Percentiles rank a stretch among this genome's conserved stretches.
These are phyloP conservation scores for Irpex sp. DNA, from an alignment of 1,284 basidiomycete species.

Conservation along the genomic window DNA sequence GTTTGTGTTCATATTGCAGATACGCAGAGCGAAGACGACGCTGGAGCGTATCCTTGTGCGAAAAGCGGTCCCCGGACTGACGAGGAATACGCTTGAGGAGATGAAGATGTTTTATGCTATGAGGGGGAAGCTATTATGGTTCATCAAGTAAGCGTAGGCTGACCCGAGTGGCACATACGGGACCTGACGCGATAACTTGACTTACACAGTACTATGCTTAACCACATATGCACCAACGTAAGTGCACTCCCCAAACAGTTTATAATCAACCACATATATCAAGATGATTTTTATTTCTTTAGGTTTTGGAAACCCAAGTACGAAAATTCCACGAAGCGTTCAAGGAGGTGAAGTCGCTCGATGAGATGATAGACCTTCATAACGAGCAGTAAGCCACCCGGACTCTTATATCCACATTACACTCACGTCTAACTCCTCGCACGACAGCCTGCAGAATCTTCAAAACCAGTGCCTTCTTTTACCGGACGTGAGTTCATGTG, in stretches of 20 bases:
- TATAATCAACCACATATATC: neutral
- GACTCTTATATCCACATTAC: neutral
- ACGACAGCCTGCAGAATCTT: constrained; percentile 57
- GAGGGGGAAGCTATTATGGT: constrained; percentile 75
- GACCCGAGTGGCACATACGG: neutral
- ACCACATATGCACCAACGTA: constrained; percentile 74
- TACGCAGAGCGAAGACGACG: constrained; percentile 68
- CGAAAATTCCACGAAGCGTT: constrained; percentile 55
- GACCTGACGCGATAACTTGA: neutral
- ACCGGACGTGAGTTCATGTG: too few relatives aligned
- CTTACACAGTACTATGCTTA: constrained; percentile 72
- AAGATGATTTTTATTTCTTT: constrained; percentile 3
- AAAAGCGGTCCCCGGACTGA: constrained; percentile 33
- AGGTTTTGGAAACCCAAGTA: constrained; percentile 70
- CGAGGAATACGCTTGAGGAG: constrained; percentile 25
- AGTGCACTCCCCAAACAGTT: constrained; percentile 19
- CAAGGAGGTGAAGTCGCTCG: constrained; percentile 57
- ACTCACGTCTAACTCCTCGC: neutral
- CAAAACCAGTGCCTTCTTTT: constrained; percentile 66
- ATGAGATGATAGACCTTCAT: constrained; percentile 74
- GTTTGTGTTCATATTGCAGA: constrained; percentile 76
- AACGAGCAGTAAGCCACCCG: constrained; percentile 59
- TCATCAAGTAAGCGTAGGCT: constrained; percentile 64
- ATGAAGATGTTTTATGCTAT: constrained; percentile 70
- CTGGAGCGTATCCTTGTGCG: constrained; percentile 67